Conservation (phyloP, 176 grass and related monocot species). For the Guadua angustifolia region DNA sequence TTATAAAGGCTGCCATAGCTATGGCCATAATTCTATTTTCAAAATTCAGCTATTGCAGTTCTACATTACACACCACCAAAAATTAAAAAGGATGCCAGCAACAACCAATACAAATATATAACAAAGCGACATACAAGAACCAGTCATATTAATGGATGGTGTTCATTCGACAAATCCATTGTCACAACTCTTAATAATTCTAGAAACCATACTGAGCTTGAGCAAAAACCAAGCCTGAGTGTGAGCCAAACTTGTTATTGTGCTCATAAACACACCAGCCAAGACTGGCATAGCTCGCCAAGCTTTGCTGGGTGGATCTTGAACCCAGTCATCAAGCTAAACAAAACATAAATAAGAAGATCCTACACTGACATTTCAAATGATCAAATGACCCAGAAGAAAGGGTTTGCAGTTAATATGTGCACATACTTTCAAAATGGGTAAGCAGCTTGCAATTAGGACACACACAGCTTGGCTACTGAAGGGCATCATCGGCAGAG, state of each 20-base stretch:
- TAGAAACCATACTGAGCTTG: conserved; percentile 1
- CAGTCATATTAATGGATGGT: not conserved
- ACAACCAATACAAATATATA: not conserved
- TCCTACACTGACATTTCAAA: not conserved
- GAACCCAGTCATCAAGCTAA: not conserved
- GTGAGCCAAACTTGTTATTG: not conserved
- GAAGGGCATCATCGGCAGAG: not conserved
- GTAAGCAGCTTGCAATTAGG: not conserved
- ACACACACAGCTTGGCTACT: not conserved
- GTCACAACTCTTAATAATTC: not conserved
- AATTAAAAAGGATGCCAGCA: not conserved
- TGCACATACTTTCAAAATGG: not conserved
- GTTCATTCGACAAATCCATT: not conserved
- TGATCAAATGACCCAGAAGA: not conserved
- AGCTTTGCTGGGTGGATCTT: not conserved
- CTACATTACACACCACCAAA: not conserved
- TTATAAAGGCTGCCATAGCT: conserved; percentile 6
- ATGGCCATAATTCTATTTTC: not conserved
- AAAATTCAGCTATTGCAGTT: not conserved
- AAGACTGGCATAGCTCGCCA: not conserved
- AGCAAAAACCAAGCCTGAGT: not conserved
- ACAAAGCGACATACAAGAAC: not conserved
- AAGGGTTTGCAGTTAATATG: not conserved
- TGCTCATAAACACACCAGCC: not conserved
- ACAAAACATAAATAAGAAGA: conserved; percentile 27